phyloP scores from a whole-genome alignment of 2,329 filamentous ascomycete genomes.

The Madurella fahalii region DNA sequence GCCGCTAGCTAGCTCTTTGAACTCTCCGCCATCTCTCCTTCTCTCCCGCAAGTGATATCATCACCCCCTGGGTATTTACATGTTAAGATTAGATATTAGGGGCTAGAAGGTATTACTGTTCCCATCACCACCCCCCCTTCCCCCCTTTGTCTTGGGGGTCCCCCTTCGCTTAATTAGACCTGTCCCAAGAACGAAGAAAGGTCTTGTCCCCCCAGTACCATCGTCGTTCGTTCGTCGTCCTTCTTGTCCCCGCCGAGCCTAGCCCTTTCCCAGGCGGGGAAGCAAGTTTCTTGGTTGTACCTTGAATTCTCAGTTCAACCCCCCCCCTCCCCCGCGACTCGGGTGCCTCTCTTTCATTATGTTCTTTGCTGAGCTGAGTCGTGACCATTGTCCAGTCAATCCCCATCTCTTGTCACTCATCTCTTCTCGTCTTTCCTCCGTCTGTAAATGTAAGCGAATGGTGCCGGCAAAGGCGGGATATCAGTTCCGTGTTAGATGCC shows the following conservation, averaged over 20 bases:
- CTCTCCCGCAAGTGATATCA: not conserved
- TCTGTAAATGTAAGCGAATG: conserved; percentile 43
- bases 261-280: conserved; percentile 1
- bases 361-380: not conserved
- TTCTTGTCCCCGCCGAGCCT: conserved; percentile 3
- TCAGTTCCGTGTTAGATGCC: conserved; percentile 28
- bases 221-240: conserved; percentile 1
- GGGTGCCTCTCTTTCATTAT: conserved; percentile 1
- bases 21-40: not conserved
- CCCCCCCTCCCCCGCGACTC: not conserved
- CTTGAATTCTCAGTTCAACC: not conserved
- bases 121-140: no score
- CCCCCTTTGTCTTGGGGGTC: not conserved
- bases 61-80: conserved; percentile 27
- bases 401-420: conserved; percentile 9
- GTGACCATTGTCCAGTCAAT: not conserved
- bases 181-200: not conserved
- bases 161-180: not conserved
- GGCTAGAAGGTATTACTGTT: conserved; percentile 22
- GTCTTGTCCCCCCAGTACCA: not conserved
- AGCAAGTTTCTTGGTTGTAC: not conserved
- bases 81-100: conserved; percentile 31
- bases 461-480: conserved; percentile 33
- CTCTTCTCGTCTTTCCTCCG: conserved; percentile 10
- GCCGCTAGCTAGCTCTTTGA: no score